Evolutionary conservation across 2,329 filamentous ascomycete genomes (phyloP).

Genomic region (Cercospora zeina): DNA sequence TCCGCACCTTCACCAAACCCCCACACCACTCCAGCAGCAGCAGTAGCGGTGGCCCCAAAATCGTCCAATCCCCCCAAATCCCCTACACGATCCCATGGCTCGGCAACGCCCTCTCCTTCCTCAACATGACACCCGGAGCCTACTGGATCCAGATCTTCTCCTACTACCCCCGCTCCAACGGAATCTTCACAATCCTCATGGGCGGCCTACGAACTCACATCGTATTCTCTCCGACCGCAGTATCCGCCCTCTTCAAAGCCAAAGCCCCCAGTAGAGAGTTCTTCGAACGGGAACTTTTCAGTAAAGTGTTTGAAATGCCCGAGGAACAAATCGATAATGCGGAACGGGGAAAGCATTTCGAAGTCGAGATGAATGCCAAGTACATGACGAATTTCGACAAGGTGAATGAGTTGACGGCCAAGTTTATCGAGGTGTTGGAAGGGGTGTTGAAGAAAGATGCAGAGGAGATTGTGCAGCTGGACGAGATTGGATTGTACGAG

Average conservation of each 20-base stretch:
- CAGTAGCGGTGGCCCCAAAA: conserved; percentile 12
- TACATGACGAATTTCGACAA: conserved; percentile 36
- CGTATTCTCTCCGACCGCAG: conserved; percentile 30
- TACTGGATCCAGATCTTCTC: conserved; percentile 36
- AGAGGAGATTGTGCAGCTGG: conserved; percentile 25
- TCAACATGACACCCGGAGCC: conserved; percentile 31
- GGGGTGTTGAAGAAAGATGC: conserved; percentile 30
- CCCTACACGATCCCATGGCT: conserved; percentile 38
- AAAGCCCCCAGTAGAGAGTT: conserved; percentile 30
- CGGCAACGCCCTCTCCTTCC: conserved; percentile 35
- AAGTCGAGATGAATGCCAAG: conserved; percentile 34
- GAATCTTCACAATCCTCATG: conserved; percentile 37
- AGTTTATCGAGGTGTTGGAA: conserved; percentile 32
- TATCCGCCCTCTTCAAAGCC: conserved; percentile 37
- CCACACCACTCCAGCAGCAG: conserved; percentile 2
- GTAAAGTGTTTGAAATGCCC: conserved; percentile 32
- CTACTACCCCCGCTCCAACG: conserved; percentile 33
- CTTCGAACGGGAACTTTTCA: conserved; percentile 35
- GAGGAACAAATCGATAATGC: conserved; percentile 31
- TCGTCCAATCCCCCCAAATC: conserved; percentile 31
- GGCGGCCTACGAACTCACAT: conserved; percentile 36
- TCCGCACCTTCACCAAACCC: conserved; percentile 21
- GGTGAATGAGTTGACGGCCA: conserved; percentile 38
- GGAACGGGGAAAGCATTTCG: conserved; percentile 28
- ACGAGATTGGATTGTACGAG: conserved; percentile 33